phyloP scores from a whole-genome alignment of 2,329 filamentous ascomycete species.

The Sarocladium kiliense region DNA sequence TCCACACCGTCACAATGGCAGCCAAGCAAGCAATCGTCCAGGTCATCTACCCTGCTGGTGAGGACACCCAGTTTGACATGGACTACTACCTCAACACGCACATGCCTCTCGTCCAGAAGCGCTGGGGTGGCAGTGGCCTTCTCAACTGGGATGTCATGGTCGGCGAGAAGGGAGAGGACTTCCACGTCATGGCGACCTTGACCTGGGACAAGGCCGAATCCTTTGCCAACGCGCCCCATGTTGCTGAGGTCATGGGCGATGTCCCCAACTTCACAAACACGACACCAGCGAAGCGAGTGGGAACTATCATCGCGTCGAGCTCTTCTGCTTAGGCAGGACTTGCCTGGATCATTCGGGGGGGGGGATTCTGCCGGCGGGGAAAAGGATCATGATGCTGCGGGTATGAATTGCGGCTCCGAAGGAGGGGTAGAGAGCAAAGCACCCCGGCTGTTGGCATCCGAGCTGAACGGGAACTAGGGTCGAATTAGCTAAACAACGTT shows the following conservation, averaged over 20 bases:
- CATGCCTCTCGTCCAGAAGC: constrained; percentile 36
- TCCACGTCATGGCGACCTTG: constrained; percentile 23
- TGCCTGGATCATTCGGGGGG: neutral
- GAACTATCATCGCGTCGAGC: neutral
- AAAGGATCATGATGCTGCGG: too few species aligned
- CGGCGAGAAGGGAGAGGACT: constrained; percentile 18
- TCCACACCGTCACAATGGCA: constrained; percentile 10
- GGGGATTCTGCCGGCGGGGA: too few species aligned
- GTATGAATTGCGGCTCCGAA: too few species aligned
- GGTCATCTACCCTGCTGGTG: constrained; percentile 36
- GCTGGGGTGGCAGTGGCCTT: constrained; percentile 35
- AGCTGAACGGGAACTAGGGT: too few species aligned
- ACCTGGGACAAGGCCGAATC: constrained; percentile 22
- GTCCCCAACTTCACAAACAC: constrained; percentile 26
- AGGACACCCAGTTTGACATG: constrained; percentile 35
- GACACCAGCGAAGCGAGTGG: constrained; percentile 10
- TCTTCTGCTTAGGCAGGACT: too few species aligned
- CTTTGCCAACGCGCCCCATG: constrained; percentile 14
- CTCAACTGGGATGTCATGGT: constrained; percentile 27
- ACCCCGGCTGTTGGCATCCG: too few species aligned
- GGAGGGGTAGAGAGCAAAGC: too few species aligned
- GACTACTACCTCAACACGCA: constrained; percentile 43
- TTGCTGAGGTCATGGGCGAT: constrained; percentile 23
- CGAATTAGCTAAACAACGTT: too few species aligned
- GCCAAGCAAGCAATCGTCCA: constrained; percentile 16